Conservation (phyloP, 306 rosid species). For the Fagus sylvatica region DNA sequence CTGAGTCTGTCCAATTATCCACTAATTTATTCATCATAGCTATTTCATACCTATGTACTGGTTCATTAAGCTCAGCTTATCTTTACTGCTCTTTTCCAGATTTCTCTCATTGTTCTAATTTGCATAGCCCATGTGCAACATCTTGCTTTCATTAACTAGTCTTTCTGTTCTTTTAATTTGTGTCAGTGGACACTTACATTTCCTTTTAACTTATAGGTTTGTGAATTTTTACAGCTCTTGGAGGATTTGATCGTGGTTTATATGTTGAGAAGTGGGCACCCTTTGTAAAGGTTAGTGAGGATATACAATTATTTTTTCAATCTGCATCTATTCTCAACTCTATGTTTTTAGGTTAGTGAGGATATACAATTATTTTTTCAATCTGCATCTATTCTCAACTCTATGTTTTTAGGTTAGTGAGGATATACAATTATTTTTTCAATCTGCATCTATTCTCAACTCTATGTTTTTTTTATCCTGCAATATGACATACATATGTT, state of each 20-base stretch:
- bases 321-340: neutral
- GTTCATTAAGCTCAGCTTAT: neutral
- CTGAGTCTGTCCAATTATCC: no score
- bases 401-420: no score
- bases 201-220: constrained; percentile 2
- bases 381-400: no score
- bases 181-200: neutral
- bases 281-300: constrained; percentile 46
- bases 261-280: constrained; percentile 95
- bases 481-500: neutral
- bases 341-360: no score
- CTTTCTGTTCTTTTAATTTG: neutral
- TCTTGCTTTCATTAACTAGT: neutral
- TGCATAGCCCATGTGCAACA: neutral
- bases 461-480: neutral
- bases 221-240: constrained; percentile 61
- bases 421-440: no score
- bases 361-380: no score
- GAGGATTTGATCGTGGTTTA: constrained; percentile 73
- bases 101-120: neutral
- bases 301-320: neutral
- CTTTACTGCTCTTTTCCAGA: neutral
- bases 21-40: neutral
- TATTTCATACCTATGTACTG: neutral
- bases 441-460: no score